These are phyloP conservation scores for Phytophthora pistaciae DNA, from an alignment of 352 stramenopile genomes.

Conservation along the genomic window DNA sequence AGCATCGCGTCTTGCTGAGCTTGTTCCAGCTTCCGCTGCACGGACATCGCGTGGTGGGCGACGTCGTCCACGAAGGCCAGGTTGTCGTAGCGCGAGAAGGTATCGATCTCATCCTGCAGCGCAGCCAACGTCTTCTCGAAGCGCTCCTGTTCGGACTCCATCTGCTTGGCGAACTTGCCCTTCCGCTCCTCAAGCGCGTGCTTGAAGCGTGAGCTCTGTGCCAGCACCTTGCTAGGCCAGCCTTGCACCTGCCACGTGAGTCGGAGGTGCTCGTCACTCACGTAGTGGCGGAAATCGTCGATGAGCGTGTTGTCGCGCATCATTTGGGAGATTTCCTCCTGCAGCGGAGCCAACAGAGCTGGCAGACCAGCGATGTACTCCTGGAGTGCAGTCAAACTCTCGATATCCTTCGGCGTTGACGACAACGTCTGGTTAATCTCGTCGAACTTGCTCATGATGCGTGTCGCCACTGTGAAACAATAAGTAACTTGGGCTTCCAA, in stretches of 20 bases:
- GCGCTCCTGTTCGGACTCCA: slow-evolving; percentile 94
- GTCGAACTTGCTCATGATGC: slow-evolving; percentile 86
- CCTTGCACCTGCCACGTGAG: slow-evolving; percentile 92
- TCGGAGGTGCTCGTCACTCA: slow-evolving; percentile 88
- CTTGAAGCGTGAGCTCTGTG: slow-evolving; percentile 84
- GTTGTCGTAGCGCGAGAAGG: slow-evolving; percentile 89
- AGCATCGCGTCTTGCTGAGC: slow-evolving; percentile 90
- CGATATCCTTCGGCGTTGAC: slow-evolving; percentile 91
- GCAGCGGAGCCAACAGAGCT: slow-evolving; percentile 70
- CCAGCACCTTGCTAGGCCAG: slow-evolving; percentile 90
- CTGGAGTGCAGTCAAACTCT: slow-evolving; percentile 89
- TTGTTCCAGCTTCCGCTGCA: slow-evolving; percentile 91
- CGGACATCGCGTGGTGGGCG: slow-evolving; percentile 81
- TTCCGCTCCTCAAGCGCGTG: slow-evolving; percentile 85
- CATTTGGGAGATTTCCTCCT: slow-evolving; percentile 86
- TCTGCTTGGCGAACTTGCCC: slow-evolving; percentile 91
- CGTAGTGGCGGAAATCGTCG: slow-evolving; percentile 85
- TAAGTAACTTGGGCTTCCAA: slow-evolving; percentile 75
- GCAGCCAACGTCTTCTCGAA: slow-evolving; percentile 90
- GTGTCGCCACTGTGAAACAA: slow-evolving; percentile 72
- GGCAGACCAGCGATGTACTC: slow-evolving; percentile 89
- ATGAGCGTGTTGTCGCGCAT: slow-evolving; percentile 84
- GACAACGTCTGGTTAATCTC: slow-evolving; percentile 86
- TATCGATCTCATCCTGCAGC: slow-evolving; percentile 92
- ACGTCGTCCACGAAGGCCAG: slow-evolving; percentile 91